Base-by-base conservation (phyloP, 495 filamentous ascomycete genomes). In the Neurospora tetrasperma region DNA sequence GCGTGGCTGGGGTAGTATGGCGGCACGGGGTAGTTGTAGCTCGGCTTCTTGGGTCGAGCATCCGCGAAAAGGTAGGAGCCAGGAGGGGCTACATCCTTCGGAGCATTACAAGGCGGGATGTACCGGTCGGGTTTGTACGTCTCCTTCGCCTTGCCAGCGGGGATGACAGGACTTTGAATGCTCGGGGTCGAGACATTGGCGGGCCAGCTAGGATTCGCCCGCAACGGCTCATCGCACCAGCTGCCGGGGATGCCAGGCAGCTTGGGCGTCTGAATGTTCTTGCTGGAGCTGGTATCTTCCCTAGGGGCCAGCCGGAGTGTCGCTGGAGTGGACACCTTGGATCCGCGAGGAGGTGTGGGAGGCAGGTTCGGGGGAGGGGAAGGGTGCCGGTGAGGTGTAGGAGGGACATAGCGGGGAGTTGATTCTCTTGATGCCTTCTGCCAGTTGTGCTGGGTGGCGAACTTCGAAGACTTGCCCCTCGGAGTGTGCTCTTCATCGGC, bases 141-240 rank as follows among this genome's bases (percentile, higher is more conserved):
- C 0, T 54, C 46, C 11, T 23, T 54, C 10, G 4, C 4, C 1
- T 54, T 6, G 3, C 27, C 27, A 27, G 2, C n/a, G 44, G 9
- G 0, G 1, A 23, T 12, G 0, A 11, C 1, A 0, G 23, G 48
- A 0, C 20, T 31, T 3, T 59, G 3, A 0, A 62, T 1, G 2
- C 54, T 62, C 7, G 54, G 54, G 0, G 54, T 62, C 7, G 27
- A 62, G 0, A 62, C 54, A 23, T 62, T 62, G 6, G 27, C 27
- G 0, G 54, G 54, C 54, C 54, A 62, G 20, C 23, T 27, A 27
- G 27, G 48, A 7, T 59, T 27, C 27, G 27, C 27, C 27, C 1
- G 27, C 27, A 27, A 27, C 27, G 27, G 27, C 27, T 62, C 54
- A 1, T 62, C 54, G 0, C 54, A 12, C 54, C 54, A 62, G 14